Conservation (phyloP, 441 rosid genomes). For the Geranium incanum region DNA sequence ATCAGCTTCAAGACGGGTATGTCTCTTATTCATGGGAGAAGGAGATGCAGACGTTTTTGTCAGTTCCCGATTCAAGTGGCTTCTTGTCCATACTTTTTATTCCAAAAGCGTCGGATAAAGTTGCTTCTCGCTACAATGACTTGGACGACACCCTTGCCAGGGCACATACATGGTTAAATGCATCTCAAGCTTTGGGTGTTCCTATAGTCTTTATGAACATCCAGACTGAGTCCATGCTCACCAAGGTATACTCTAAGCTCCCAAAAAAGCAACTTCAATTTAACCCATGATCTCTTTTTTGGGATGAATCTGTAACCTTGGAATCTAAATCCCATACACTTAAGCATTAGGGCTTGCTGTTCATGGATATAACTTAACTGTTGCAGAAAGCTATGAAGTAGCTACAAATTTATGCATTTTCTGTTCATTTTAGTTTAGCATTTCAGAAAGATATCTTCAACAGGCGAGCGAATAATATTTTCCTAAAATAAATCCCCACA, state of each 20-base stretch:
- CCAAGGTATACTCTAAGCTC: slow-evolving; percentile 46
- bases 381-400: no score
- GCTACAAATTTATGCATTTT: no score
- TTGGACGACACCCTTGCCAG: slow-evolving; percentile 90
- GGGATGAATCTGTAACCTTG: neutral
- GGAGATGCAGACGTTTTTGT: slow-evolving; percentile 55
- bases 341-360: neutral
- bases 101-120: slow-evolving; percentile 69
- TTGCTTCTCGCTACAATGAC: slow-evolving; percentile 78
- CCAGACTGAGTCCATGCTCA: slow-evolving; percentile 83
- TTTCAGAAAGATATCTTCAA: no score
- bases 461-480: no score
- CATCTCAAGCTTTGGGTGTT: slow-evolving; percentile 73
- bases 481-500: no score
- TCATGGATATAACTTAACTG: no score
- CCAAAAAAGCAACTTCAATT: neutral
- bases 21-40: slow-evolving; percentile 80
- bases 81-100: slow-evolving; percentile 80
- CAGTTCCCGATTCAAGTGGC: slow-evolving; percentile 66
- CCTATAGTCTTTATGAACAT: slow-evolving; percentile 81
- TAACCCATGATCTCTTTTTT: neutral
- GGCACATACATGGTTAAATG: slow-evolving; percentile 77
- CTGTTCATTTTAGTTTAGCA: no score
- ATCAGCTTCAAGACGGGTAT: slow-evolving; percentile 82
- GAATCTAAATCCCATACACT: neutral